Base-by-base conservation (phyloP, 768 basidiomycete species). In the Termitomyces bulborhizus region DNA sequence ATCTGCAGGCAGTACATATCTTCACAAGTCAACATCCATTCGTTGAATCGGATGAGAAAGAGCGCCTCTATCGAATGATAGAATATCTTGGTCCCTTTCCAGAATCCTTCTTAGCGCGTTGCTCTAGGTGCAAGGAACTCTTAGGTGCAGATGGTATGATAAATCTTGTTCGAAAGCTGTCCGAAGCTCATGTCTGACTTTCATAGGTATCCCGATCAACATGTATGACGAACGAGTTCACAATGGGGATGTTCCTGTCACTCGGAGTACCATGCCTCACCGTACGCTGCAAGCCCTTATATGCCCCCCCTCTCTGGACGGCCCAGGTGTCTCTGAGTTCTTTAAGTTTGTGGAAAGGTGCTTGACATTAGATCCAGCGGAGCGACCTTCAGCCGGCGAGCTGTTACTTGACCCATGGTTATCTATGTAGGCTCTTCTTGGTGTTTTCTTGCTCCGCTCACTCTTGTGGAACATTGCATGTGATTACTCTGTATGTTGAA, bases 331-430 rank as follows among this genome's bases (percentile, higher is more conserved):
- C 12, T 3, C n/a, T 4, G 50, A 51, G 39, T 42, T 51, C 11
- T 39, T 41, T 8, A 12, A 32, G 6, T 54, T 54, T n/a, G 46
- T 54, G 26, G 15, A 45, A 9, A 54, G 53, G 21, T 54, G 54
- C 11, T 42, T 39, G 45, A 41, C 18, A 34, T 16, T 55, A 1
- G 54, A 55, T 48, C 54, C 54, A 3, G 1, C 16, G 21, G 46
- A 48, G 12, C 21, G 54, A 7, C 54, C 46, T 34, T 55, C 54
- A 12, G 46, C 54, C 4, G 41, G 29, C 8, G 54, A 48, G 54
- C 26, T 55, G 15, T 46, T 55, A 16, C n/a, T n/a, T 31, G 37
- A 55, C 40, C 54, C 46, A 9, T 55, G 54, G 46, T 48, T 55
- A 1, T 15, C 47, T 8, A 15, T 48, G 46, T 48, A 36, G 13